Conservation (phyloP, 2,329 filamentous ascomycete genomes). For the Didymella keratinophila region DNA sequence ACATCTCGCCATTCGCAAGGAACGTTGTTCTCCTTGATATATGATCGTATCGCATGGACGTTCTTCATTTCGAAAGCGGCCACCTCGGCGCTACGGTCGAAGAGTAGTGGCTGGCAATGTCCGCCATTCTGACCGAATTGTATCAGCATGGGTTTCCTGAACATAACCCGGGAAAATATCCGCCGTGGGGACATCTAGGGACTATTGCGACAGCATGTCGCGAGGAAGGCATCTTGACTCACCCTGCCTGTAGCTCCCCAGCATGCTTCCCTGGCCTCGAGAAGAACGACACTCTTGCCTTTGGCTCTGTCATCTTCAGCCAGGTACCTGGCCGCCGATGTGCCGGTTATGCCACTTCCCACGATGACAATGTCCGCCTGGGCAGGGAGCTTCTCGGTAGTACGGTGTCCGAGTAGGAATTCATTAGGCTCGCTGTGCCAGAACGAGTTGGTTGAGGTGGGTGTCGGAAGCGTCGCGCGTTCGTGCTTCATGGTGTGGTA, state of each 20-base stretch:
- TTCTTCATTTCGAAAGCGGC: constrained; percentile 77
- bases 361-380: constrained; percentile 74
- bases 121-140: constrained; percentile 55
- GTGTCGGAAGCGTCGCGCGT: constrained; percentile 62
- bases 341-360: constrained; percentile 79
- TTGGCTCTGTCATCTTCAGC: constrained; percentile 54
- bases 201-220: not conserved
- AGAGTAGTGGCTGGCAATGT: constrained; percentile 78
- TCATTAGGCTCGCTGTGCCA: constrained; percentile 76
- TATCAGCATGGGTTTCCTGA: not conserved
- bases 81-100: constrained; percentile 66
- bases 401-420: constrained; percentile 71
- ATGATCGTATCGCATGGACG: constrained; percentile 65
- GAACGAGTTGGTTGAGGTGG: constrained; percentile 70
- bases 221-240: constrained; percentile 41
- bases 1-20: constrained; percentile 74
- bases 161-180: too few species aligned
- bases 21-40: constrained; percentile 66
- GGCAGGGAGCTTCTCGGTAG: constrained; percentile 68
- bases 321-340: constrained; percentile 72
- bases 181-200: too few species aligned
- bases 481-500: constrained; percentile 41
- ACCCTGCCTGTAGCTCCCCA: constrained; percentile 85
- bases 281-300: constrained; percentile 68
- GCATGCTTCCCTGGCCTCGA: constrained; percentile 81